Base-by-base conservation (phyloP, 352 stramenopile genomes). In the Phytophthora chlamydospora region DNA sequence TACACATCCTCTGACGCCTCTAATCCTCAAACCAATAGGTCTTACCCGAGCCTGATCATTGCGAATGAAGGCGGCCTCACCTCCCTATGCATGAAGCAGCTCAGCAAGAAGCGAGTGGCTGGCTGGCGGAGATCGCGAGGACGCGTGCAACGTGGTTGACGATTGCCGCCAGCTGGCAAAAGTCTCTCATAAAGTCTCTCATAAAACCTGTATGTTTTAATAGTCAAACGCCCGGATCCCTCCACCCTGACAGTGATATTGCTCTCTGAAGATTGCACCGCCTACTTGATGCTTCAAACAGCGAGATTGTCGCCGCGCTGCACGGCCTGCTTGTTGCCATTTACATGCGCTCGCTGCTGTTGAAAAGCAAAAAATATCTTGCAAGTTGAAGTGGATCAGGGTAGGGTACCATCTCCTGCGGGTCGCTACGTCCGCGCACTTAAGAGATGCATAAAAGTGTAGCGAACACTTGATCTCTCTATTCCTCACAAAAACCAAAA, bases 121-220 rank as follows among this genome's bases (percentile, higher is more conserved):
- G n/a, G 52, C 44, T 63, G 52, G 45, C 46, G 48, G 10, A 68
- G 36, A 45, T 35, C 16, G 19, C 50, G 0, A 54, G 39, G 40
- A 36, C n/a, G 24, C 9, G 47, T 27, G 31, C 40, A 52, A 35
- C 19, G 44, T 46, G 32, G 19, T 68, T 49, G 52, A 57, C 59
- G 51, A 61, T 54, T 19, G 34, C n/a, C 3, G 24, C 36, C 58
- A 62, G 42, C 50, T 67, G 58, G 50, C 13, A 44, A 43, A 63
- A 68, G 61, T 69, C 61, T 66, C 48, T 66, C 58, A 66, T 60
- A 62, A 54, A 54, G 27, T 41, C 35, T 62, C 42, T 64, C 46
- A 58, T 46, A 57, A 47, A 62, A 62, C 43, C 54, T 65, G 9
- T 47, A 56, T 40, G 4, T 53, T 43, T 36, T 31, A 14, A 66